Evolutionary conservation across 768 basidiomycete species (phyloP).

Genomic region (Termitomyces sp.): DNA sequence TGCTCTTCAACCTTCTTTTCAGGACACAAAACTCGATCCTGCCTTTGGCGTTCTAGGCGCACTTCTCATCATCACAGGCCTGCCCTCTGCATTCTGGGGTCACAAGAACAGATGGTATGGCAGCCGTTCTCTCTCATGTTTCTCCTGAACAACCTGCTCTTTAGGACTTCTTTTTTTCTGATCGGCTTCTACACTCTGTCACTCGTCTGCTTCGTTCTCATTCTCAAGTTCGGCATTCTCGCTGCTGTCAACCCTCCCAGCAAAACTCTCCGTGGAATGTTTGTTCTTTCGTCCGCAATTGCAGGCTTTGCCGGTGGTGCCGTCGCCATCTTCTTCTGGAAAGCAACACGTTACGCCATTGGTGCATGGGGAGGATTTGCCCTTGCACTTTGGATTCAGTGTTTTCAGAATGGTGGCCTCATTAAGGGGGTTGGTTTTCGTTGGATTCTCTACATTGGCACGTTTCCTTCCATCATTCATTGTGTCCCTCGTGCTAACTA

Average conservation of each 20-base stretch:
- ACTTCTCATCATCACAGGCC: slow-evolving; percentile 82
- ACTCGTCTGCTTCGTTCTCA: slow-evolving; percentile 81
- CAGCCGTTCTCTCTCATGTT: slow-evolving; percentile 9
- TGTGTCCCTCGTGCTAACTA: slow-evolving; percentile 13
- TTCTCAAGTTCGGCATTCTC: slow-evolving; percentile 83
- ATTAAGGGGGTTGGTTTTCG: slow-evolving; percentile 72
- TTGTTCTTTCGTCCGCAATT: slow-evolving; percentile 75
- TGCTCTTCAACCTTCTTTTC: slow-evolving; percentile 18
- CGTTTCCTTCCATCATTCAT: slow-evolving; percentile 13
- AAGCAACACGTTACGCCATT: slow-evolving; percentile 76
- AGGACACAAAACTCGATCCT: slow-evolving; percentile 72
- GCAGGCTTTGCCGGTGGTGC: slow-evolving; percentile 83
- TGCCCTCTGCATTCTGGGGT: slow-evolving; percentile 87
- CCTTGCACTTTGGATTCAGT: slow-evolving; percentile 83
- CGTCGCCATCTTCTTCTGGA: slow-evolving; percentile 90
- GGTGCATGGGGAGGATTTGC: slow-evolving; percentile 87
- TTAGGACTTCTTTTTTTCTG: slow-evolving; percentile 89
- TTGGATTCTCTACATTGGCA: slow-evolving; percentile 89
- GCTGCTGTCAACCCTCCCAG: slow-evolving; percentile 79
- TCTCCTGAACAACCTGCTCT: slow-evolving; percentile 11
- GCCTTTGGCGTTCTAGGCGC: slow-evolving; percentile 88
- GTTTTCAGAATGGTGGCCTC: slow-evolving; percentile 76
- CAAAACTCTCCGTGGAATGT: slow-evolving; percentile 79
- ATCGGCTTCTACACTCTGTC: slow-evolving; percentile 88
- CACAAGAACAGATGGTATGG: slow-evolving; percentile 93